These are phyloP conservation scores for Ophioceras dolichostomum DNA, from an alignment of 2,329 filamentous ascomycete species.

Conservation along the genomic window DNA sequence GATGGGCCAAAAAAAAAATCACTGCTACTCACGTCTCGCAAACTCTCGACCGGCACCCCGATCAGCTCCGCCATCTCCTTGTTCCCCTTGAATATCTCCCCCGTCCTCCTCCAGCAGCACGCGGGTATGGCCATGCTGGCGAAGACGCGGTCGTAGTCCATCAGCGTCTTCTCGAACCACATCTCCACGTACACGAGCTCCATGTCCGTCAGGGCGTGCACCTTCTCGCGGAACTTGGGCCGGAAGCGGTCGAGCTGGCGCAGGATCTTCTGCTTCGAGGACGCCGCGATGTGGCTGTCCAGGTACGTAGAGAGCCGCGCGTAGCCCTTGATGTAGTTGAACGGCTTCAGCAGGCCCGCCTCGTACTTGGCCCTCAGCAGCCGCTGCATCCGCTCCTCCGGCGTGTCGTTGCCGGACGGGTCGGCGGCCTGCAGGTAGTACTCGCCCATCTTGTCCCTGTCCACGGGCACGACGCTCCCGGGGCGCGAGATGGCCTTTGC, in stretches of 20 bases:
- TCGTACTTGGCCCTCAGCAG: constrained; percentile 93
- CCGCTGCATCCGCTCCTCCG: constrained; percentile 91
- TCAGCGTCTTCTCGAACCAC: constrained; percentile 95
- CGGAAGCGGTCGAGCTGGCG: constrained; percentile 86
- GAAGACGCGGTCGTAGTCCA: constrained; percentile 98
- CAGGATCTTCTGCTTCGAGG: constrained; percentile 81
- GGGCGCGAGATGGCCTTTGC: constrained; percentile 48
- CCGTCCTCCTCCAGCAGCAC: constrained; percentile 92
- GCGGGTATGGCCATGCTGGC: constrained; percentile 98
- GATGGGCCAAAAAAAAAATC: constrained; percentile 1
- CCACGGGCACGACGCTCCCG: constrained; percentile 47
- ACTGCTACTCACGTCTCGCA: constrained; percentile 73
- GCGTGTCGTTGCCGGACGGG: constrained; percentile 71
- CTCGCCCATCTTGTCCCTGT: constrained; percentile 68
- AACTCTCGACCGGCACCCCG: constrained; percentile 76
- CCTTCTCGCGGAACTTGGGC: constrained; percentile 91
- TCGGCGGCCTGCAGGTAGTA: constrained; percentile 97
- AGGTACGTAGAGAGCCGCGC: constrained; percentile 82
- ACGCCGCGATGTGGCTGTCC: constrained; percentile 71
- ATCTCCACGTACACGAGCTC: constrained; percentile 93
- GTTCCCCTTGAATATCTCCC: constrained; percentile 94
- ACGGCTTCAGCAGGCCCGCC: constrained; percentile 84
- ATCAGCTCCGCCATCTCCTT: constrained; percentile 98
- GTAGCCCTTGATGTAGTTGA: constrained; percentile 98
- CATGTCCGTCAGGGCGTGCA: constrained; percentile 83